phyloP scores from a whole-genome alignment of 805 yeast genomes.

The Candida tibetensis region DNA sequence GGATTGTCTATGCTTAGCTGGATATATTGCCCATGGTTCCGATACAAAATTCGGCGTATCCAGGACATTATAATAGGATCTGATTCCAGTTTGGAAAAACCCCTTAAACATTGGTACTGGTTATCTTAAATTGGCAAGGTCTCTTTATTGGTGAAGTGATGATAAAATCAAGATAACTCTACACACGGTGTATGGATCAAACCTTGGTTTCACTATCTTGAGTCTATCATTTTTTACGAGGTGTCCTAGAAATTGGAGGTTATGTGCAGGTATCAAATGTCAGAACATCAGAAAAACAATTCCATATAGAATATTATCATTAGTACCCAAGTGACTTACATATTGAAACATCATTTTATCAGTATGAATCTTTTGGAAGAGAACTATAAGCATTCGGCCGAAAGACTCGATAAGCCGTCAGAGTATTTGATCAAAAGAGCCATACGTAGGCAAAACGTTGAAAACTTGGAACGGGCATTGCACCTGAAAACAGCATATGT shows the following conservation, averaged over 20 bases:
- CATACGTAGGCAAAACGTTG: slow-evolving; percentile 47
- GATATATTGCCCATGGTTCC: slow-evolving; percentile 82
- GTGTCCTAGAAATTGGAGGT: too few relatives aligned
- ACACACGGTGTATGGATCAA: not conserved
- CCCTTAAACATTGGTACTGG: slow-evolving; percentile 46
- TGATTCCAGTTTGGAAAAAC: slow-evolving; percentile 57
- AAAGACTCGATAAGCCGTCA: slow-evolving; percentile 70
- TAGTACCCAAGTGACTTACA: not conserved
- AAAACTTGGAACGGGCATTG: slow-evolving; percentile 64
- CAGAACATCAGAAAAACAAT: too few relatives aligned
- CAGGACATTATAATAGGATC: slow-evolving; percentile 65
- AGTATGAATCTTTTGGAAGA: slow-evolving; percentile 41
- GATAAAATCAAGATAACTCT: not conserved
- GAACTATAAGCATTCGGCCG: slow-evolving; percentile 59
- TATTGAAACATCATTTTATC: not conserved
- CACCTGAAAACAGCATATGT: slow-evolving; percentile 79
- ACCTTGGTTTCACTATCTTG: too few relatives aligned
- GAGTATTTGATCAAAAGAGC: slow-evolving; percentile 67
- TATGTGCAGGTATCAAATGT: too few relatives aligned
- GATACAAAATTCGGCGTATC: slow-evolving; percentile 66
- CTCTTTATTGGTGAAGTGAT: not conserved
- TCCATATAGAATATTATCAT: too few relatives aligned
- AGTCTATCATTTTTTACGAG: too few relatives aligned
- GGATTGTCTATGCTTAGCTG: slow-evolving; percentile 69
- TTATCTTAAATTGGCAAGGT: not conserved